phyloP scores from a whole-genome alignment of 2,329 filamentous ascomycete species.

The Arthrobotrys conoides region DNA sequence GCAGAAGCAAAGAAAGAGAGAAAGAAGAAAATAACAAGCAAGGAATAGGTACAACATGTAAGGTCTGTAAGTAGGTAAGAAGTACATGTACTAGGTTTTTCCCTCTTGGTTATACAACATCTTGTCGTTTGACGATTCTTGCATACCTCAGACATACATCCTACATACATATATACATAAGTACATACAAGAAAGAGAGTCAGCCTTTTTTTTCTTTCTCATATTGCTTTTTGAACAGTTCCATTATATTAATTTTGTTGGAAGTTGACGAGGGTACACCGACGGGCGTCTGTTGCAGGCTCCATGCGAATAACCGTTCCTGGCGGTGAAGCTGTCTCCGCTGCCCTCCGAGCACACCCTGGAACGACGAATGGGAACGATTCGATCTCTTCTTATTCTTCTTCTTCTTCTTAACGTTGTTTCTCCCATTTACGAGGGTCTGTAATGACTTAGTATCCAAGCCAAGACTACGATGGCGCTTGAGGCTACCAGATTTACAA shows the following conservation, averaged over 20 bases:
- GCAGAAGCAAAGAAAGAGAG: constrained; percentile 9
- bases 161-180: too few relatives aligned
- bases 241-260: too few relatives aligned
- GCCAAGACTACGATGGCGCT: not conserved
- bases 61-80: not conserved
- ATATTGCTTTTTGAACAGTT: constrained; percentile 22
- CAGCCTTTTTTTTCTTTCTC: constrained; percentile 16
- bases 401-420: not conserved
- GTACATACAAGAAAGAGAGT: too few relatives aligned
- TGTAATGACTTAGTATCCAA: too few relatives aligned
- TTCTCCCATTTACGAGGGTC: constrained; percentile 26
- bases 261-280: constrained; percentile 21
- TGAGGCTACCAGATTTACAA: not conserved
- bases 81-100: constrained; percentile 5
- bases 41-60: not conserved
- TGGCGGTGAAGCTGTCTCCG: constrained; percentile 11
- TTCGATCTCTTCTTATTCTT: constrained; percentile 2
- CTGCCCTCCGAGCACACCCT: constrained; percentile 4
- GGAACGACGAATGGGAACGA: constrained; percentile 13
- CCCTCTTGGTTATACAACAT: constrained; percentile 28
- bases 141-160: too few relatives aligned
- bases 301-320: constrained; percentile 54
- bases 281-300: constrained; percentile 43
- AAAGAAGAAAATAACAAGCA: not conserved
- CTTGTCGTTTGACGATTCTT: constrained; percentile 18